Evolutionary conservation across 306 rosid genomes (phyloP).

Genomic region (Castanopsis chinensis): DNA sequence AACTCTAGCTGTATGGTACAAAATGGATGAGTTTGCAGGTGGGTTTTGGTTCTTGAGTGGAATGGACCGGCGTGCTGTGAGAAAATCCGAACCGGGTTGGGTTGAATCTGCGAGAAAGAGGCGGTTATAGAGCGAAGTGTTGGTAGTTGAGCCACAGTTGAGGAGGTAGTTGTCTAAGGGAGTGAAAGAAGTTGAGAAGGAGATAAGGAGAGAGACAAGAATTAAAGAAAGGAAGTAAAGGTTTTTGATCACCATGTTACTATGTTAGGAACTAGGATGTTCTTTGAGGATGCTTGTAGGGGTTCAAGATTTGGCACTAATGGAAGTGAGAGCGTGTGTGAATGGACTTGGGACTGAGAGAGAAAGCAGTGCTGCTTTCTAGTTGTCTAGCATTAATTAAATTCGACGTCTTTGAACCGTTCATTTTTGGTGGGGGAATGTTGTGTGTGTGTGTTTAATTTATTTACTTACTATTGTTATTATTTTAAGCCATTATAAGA

Average conservation of each 20-base stretch:
- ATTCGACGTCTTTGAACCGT: no score
- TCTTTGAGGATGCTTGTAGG: neutral
- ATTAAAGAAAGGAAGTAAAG: conserved; percentile 27
- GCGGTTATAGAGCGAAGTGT: conserved; percentile 50
- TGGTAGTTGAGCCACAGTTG: conserved; percentile 74
- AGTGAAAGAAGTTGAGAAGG: conserved; percentile 51
- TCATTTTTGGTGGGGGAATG: no score
- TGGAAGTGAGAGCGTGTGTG: neutral
- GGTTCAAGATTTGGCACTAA: conserved; percentile 13
- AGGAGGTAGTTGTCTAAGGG: conserved; percentile 72
- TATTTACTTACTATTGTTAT: no score
- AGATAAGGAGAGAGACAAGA: conserved; percentile 22
- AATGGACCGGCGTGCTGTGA: conserved; percentile 46
- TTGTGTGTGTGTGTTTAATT: no score
- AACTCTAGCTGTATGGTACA: conserved; percentile 81
- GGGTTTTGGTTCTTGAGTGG: conserved; percentile 52
- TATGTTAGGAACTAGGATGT: conserved; percentile 3
- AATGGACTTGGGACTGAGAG: neutral
- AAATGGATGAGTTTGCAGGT: conserved; percentile 32
- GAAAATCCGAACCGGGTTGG: conserved; percentile 40
- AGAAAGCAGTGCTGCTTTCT: no score
- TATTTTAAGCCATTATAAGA: no score
- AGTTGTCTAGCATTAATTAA: no score
- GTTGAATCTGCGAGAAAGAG: conserved; percentile 54
- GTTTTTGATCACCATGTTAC: conserved; percentile 43